Conservation (phyloP, 495 filamentous ascomycete genomes). For the Polyplosphaeria fusca region DNA sequence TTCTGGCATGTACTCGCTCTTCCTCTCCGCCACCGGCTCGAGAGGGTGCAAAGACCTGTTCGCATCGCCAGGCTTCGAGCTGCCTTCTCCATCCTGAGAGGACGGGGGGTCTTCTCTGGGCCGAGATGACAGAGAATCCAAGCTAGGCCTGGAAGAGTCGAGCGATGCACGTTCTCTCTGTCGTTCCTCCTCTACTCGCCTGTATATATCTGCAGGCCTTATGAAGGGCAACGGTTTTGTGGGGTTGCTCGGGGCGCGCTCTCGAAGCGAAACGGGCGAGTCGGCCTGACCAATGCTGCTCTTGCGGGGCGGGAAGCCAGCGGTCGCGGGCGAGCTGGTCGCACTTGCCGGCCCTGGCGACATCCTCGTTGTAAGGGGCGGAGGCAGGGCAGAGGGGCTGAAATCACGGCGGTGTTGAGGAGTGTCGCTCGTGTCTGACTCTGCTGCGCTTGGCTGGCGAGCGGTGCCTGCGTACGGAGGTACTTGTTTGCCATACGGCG, state of each 20-base stretch:
- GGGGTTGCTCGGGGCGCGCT: conserved; percentile 28
- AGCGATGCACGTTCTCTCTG: conserved; percentile 53
- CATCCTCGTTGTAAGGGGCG: conserved; percentile 36
- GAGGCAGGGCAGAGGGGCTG: conserved; percentile 39
- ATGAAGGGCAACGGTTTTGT: conserved; percentile 60
- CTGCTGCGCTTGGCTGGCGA: conserved; percentile 27
- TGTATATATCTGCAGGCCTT: conserved; percentile 77
- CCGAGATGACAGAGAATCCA: conserved; percentile 34
- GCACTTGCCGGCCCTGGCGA: conserved; percentile 24
- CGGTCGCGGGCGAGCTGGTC: conserved; percentile 13
- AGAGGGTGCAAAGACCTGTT: conserved; percentile 39
- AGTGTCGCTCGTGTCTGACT: conserved; percentile 32
- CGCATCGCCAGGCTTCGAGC: conserved; percentile 32
- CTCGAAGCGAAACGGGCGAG: conserved; percentile 30
- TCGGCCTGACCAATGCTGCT: conserved; percentile 55
- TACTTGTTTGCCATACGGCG: neutral
- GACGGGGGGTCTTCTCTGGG: conserved; percentile 20
- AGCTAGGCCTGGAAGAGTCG: conserved; percentile 47
- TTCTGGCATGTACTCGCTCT: conserved; percentile 52
- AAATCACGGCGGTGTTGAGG: conserved; percentile 40
- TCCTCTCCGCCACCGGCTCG: conserved; percentile 56
- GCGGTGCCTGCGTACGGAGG: neutral
- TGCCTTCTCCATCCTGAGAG: conserved; percentile 16
- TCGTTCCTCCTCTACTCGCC: conserved; percentile 65
- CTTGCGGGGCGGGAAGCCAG: conserved; percentile 54